Percentiles rank a stretch among this genome's conserved stretches.
Conservation (phyloP, 169 alveolate genomes). For the Eimeria necatrix region DNA sequence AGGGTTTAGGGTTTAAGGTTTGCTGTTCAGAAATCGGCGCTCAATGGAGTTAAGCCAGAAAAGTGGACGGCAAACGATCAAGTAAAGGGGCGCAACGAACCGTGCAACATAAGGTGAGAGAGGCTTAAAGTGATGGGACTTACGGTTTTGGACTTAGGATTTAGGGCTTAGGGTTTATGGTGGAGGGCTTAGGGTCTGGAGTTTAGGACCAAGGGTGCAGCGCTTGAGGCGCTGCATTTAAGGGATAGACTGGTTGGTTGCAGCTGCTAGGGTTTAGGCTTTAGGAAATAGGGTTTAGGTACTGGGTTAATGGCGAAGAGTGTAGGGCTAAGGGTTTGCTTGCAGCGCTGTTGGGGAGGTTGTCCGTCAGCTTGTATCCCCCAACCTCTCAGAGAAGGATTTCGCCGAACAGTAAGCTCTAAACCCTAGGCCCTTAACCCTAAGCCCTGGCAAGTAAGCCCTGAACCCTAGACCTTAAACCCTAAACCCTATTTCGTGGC, state of each 20-base stretch:
- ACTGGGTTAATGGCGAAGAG: slow-evolving; percentile 34
- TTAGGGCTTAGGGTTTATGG: background rate
- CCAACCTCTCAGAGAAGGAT: slow-evolving; percentile 49
- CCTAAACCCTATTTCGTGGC: background rate
- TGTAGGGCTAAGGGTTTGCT: slow-evolving; percentile 42
- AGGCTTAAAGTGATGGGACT: background rate
- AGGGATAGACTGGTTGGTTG: background rate
- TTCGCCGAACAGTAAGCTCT: slow-evolving; percentile 49
- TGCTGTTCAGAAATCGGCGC: slow-evolving; percentile 14
- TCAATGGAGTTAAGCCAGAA: slow-evolving; percentile 55
- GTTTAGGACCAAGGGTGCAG: background rate
- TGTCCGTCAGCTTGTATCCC: slow-evolving; percentile 72
- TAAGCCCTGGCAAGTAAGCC: background rate
- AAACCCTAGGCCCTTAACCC: slow-evolving; percentile 33
- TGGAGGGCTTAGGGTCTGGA: background rate
- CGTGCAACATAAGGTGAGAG: slow-evolving; percentile 74
- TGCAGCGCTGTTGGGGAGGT: slow-evolving; percentile 71
- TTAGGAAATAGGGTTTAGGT: background rate
- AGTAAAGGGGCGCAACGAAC: slow-evolving; percentile 79
- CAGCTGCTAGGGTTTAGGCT: background rate
- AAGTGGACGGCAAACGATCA: slow-evolving; percentile 66
- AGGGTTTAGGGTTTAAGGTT: slow-evolving; percentile 64
- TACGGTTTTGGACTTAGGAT: background rate
- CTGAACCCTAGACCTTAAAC: slow-evolving; percentile 1
- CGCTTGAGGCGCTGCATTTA: background rate